These are phyloP conservation scores for Fusarium penzigii DNA, from an alignment of 2,329 filamentous ascomycete genomes.

Conservation along the genomic window DNA sequence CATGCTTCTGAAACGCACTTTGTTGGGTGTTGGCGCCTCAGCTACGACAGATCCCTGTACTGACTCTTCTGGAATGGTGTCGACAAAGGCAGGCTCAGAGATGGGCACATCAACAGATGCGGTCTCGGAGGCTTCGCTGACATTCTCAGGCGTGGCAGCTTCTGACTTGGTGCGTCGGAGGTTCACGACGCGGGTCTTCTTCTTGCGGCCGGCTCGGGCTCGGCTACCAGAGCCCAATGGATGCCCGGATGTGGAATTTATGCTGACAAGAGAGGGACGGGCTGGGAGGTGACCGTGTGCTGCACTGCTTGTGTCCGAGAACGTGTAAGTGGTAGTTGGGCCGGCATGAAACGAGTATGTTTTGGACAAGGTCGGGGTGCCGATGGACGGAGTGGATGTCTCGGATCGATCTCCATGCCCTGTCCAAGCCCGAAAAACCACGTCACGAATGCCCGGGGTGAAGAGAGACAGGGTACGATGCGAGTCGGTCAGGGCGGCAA, in stretches of 20 bases:
- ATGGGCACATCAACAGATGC: slow-evolving; percentile 59
- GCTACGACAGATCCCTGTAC: slow-evolving; percentile 46
- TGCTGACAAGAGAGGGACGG: slow-evolving; percentile 65
- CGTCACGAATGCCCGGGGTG: slow-evolving; percentile 86
- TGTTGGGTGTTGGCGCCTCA: slow-evolving; percentile 34
- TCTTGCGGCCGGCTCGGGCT: slow-evolving; percentile 67
- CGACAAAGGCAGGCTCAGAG: slow-evolving; percentile 60
- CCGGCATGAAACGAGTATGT: slow-evolving; percentile 63
- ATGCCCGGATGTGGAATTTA: slow-evolving; percentile 63
- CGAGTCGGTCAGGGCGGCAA: slow-evolving; percentile 82
- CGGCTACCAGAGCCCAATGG: slow-evolving; percentile 63
- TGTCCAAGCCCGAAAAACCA: slow-evolving; percentile 91
- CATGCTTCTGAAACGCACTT: slow-evolving; percentile 42
- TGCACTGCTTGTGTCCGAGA: slow-evolving; percentile 69
- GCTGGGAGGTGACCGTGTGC: slow-evolving; percentile 64
- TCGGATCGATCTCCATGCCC: slow-evolving; percentile 73
- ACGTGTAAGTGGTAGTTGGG: slow-evolving; percentile 68
- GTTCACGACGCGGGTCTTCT: slow-evolving; percentile 83
- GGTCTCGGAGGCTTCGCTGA: slow-evolving; percentile 51
- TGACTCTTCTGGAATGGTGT: slow-evolving; percentile 60
- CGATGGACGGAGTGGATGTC: slow-evolving; percentile 46
- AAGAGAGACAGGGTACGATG: slow-evolving; percentile 90
- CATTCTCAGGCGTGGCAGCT: slow-evolving; percentile 53
- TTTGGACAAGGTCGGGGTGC: slow-evolving; percentile 58
- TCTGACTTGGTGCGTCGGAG: slow-evolving; percentile 64